Conservation (phyloP, 2,329 filamentous ascomycete genomes). For the Talaromyces sp. region DNA sequence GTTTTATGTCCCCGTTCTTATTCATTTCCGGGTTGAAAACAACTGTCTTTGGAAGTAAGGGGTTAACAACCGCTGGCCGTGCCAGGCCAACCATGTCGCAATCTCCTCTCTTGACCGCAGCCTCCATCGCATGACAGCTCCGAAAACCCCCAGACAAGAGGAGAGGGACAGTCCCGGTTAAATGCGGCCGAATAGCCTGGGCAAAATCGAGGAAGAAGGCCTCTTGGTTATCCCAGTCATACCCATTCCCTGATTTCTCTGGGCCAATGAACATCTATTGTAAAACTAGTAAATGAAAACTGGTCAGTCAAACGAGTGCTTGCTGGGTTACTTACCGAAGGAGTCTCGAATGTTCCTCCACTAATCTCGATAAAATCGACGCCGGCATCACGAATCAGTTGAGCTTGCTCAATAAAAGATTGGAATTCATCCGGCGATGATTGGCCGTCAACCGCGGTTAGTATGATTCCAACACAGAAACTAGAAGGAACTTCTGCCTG, state of each 20-base stretch:
- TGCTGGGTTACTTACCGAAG: conserved; percentile 30
- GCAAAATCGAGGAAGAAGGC: conserved; percentile 2
- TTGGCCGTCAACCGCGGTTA: conserved; percentile 46
- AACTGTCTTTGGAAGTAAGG: not conserved
- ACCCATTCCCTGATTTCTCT: not conserved
- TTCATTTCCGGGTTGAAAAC: not conserved
- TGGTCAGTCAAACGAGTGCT: not conserved
- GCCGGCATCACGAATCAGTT: conserved; percentile 32
- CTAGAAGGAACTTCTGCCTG: conserved; percentile 35
- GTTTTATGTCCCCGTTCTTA: not conserved
- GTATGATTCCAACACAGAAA: conserved; percentile 46
- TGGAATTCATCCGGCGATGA: conserved; percentile 23
- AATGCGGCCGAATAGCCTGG: not conserved
- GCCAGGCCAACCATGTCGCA: conserved; percentile 3
- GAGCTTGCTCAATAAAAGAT: conserved; percentile 52
- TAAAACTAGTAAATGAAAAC: not conserved
- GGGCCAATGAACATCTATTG: not conserved
- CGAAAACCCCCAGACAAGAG: conserved; percentile 2
- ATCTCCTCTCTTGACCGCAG: not conserved
- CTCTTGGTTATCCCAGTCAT: not conserved
- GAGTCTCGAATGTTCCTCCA: conserved; percentile 55
- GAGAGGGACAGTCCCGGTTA: not conserved
- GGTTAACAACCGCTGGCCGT: conserved; percentile 5
- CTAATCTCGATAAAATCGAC: conserved; percentile 63
- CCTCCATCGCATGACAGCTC: not conserved